Conservation (phyloP, 1,284 basidiomycete genomes). For the Tilletiaria anomala region DNA sequence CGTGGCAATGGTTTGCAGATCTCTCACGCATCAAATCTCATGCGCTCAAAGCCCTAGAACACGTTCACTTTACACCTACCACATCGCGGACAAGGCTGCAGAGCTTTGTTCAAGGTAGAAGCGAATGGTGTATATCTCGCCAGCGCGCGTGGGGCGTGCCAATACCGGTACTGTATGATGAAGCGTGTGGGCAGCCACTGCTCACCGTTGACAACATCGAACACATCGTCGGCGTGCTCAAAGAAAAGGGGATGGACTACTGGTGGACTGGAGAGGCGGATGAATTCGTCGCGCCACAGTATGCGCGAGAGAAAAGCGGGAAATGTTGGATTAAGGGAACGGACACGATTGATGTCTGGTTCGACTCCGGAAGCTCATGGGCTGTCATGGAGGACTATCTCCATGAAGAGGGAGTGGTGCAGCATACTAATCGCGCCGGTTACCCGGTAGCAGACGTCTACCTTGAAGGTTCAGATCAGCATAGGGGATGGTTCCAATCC, state of each 20-base stretch:
- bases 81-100: constrained; percentile 50
- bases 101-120: constrained; percentile 68
- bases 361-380: constrained; percentile 95
- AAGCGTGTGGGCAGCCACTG: constrained; percentile 49
- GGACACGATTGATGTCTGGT: constrained; percentile 99
- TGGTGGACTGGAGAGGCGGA: constrained; percentile 84
- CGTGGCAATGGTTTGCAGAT: constrained; percentile 96
- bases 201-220: constrained; percentile 56
- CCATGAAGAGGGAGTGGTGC: constrained; percentile 6
- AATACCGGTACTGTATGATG: constrained; percentile 73
- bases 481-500: constrained; percentile 98
- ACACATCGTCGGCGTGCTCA: constrained; percentile 64
- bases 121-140: constrained; percentile 98
- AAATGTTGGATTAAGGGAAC: constrained; percentile 45
- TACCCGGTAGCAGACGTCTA: constrained; percentile 62
- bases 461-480: constrained; percentile 91
- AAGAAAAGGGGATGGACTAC: constrained; percentile 57
- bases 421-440: neutral
- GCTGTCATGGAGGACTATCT: constrained; percentile 51
- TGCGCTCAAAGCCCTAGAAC: constrained; percentile 57
- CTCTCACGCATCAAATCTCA: constrained; percentile 65
- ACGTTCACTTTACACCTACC: constrained; percentile 62
- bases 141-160: constrained; percentile 97
- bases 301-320: constrained; percentile 6
- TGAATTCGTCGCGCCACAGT: constrained; percentile 50